Evolutionary conservation across 2,329 filamentous ascomycete genomes (phyloP).

Genomic region (Hortaea sp.): DNA sequence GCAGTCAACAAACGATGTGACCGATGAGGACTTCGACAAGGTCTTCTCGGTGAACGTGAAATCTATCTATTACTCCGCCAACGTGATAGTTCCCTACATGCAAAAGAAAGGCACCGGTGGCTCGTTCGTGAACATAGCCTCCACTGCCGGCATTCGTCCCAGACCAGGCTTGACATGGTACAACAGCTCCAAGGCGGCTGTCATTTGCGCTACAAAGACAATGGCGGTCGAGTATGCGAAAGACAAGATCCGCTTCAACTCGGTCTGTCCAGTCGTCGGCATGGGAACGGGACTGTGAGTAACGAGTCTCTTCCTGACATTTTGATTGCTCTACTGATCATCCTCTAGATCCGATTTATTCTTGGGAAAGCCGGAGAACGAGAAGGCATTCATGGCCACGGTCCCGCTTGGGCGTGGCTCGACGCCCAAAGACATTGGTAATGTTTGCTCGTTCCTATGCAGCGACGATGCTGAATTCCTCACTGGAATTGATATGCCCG

Average conservation of each 20-base stretch:
- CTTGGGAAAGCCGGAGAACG: constrained; percentile 52
- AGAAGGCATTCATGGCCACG: constrained; percentile 44
- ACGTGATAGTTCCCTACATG: constrained; percentile 51
- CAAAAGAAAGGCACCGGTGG: constrained; percentile 47
- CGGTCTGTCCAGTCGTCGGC: constrained; percentile 44
- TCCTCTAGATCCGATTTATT: constrained; percentile 29
- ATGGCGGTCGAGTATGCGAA: constrained; percentile 65
- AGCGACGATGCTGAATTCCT: constrained; percentile 64
- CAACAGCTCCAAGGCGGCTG: constrained; percentile 58
- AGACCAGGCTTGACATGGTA: constrained; percentile 59
- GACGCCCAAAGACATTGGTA: constrained; percentile 57
- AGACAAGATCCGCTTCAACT: constrained; percentile 63
- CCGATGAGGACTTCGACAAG: constrained; percentile 55
- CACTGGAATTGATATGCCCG: constrained; percentile 60
- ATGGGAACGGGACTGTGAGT: constrained; percentile 25
- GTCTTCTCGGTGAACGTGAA: constrained; percentile 62
- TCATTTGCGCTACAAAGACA: constrained; percentile 50
- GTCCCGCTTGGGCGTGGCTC: constrained; percentile 47
- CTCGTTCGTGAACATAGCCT: constrained; percentile 56
- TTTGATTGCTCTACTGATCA: background rate
- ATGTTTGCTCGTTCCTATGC: constrained; percentile 59
- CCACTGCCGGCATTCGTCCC: constrained; percentile 52
- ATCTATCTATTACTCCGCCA: constrained; percentile 51
- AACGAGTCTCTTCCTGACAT: background rate
- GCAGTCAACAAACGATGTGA: constrained; percentile 50